Conservation (phyloP, 2,329 filamentous ascomycete species). For the Cytospora chrysosperma region DNA sequence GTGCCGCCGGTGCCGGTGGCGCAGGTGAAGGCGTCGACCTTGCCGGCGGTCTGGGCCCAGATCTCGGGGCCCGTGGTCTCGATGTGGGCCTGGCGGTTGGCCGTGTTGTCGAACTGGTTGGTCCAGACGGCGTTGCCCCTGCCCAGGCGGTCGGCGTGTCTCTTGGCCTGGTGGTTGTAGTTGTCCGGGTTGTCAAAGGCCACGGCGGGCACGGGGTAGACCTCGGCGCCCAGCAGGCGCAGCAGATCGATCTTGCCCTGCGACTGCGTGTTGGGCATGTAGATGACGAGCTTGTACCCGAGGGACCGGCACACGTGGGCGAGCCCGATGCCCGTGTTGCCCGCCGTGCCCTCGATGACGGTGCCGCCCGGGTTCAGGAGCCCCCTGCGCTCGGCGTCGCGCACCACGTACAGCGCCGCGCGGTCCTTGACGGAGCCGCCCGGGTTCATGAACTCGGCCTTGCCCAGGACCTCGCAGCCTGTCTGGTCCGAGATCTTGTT, state of each 20-base stretch:
- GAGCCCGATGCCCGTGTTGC: constrained; percentile 96
- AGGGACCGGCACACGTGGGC: constrained; percentile 92
- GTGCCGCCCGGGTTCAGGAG: constrained; percentile 83
- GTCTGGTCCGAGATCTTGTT: constrained; percentile 87
- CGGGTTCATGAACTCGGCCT: constrained; percentile 98
- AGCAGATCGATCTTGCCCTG: constrained; percentile 97
- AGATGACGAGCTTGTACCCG: constrained; percentile 95
- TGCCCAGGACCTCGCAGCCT: constrained; percentile 90
- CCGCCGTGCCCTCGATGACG: constrained; percentile 94
- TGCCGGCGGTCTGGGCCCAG: constrained; percentile 85
- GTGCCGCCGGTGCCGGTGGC: constrained; percentile 92
- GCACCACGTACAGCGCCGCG: constrained; percentile 89
- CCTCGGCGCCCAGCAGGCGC: constrained; percentile 86
- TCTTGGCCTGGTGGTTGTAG: constrained; percentile 93
- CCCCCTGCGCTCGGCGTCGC: constrained; percentile 87
- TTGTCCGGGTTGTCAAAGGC: constrained; percentile 94
- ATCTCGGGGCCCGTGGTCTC: constrained; percentile 98
- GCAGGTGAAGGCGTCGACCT: constrained; percentile 91
- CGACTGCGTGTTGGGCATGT: constrained; percentile 99
- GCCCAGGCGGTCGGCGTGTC: constrained; percentile 82
- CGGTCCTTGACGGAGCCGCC: constrained; percentile 96
- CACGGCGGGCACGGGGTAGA: constrained; percentile 93
- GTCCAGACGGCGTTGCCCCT: constrained; percentile 96
- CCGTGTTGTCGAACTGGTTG: constrained; percentile 97
- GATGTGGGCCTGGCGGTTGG: constrained; percentile 90